Conservation (phyloP, 176 grass and related monocot genomes). For the Aegilops umbellulata region DNA sequence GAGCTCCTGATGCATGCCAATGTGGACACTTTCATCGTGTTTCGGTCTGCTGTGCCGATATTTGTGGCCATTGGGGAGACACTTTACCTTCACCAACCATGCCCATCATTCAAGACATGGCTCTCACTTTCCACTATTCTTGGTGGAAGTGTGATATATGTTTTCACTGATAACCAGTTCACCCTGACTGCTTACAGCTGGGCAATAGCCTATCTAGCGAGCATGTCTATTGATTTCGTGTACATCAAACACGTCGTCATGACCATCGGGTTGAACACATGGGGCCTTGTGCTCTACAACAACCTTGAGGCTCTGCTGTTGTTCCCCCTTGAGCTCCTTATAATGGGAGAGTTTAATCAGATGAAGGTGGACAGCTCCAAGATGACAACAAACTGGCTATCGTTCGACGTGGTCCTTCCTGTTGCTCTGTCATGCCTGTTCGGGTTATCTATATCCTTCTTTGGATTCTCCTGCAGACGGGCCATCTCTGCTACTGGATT, state of each 20-base stretch:
- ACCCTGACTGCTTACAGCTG: slow-evolving; percentile 73
- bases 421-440: slow-evolving; percentile 79
- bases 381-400: slow-evolving; percentile 63
- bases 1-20: slow-evolving; percentile 82
- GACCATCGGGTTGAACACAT: slow-evolving; percentile 88
- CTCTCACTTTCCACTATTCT: slow-evolving; percentile 77
- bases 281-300: slow-evolving; percentile 93
- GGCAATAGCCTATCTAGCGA: slow-evolving; percentile 67
- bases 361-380: slow-evolving; percentile 65
- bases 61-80: slow-evolving; percentile 82
- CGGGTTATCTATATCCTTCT: slow-evolving; percentile 79
- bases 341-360: slow-evolving; percentile 84
- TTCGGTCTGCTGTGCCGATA: slow-evolving; percentile 77
- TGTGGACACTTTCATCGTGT: slow-evolving; percentile 89
- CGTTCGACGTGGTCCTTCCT: slow-evolving; percentile 66
- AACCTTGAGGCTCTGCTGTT: slow-evolving; percentile 78
- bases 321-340: slow-evolving; percentile 76
- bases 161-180: slow-evolving; percentile 87
- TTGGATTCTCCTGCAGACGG: slow-evolving; percentile 79
- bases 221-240: slow-evolving; percentile 86
- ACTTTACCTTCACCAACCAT: slow-evolving; percentile 75
- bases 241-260: slow-evolving; percentile 90
- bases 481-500: slow-evolving; percentile 83
- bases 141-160: slow-evolving; percentile 80
- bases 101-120: slow-evolving; percentile 74